Evolutionary conservation across 2,329 filamentous ascomycete species (phyloP).

Genomic region (Diaporthe sp.): DNA sequence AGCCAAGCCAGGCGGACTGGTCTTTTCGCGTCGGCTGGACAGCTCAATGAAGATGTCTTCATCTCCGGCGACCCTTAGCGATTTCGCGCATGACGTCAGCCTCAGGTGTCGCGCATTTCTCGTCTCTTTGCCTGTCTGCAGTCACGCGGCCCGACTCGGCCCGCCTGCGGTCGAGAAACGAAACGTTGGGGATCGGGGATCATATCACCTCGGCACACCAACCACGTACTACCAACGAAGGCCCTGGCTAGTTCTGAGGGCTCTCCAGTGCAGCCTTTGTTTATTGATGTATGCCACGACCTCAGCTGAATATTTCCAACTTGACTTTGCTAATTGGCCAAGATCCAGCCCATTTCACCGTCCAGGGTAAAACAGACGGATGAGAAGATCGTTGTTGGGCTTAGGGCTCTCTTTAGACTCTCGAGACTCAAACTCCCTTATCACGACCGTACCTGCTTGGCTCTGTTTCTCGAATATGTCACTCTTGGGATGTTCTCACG

Average conservation of each 20-base stretch:
- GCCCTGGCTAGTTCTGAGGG: no score
- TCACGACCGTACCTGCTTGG: no score
- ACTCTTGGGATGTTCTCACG: background rate
- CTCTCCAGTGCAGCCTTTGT: background rate
- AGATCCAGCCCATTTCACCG: background rate
- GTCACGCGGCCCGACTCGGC: conserved; percentile 21
- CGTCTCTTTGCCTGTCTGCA: background rate
- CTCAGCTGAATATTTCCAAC: background rate
- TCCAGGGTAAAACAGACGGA: background rate
- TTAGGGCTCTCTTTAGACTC: background rate
- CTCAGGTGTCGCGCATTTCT: conserved; percentile 4
- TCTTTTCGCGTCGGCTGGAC: background rate
- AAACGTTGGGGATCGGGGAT: background rate
- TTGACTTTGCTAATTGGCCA: background rate
- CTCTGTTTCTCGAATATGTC: background rate
- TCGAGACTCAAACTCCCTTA: background rate
- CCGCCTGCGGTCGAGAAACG: background rate
- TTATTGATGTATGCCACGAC: background rate
- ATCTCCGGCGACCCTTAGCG: conserved; percentile 21
- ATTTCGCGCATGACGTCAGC: conserved; percentile 5
- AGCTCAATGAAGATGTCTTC: conserved; percentile 6
- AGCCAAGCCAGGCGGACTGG: conserved; percentile 5
- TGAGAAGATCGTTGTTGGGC: background rate
- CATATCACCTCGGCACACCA: background rate
- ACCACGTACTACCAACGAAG: no score